phyloP scores from a whole-genome alignment of 176 grass and related monocot species.

The Rhynchospora pubera region DNA sequence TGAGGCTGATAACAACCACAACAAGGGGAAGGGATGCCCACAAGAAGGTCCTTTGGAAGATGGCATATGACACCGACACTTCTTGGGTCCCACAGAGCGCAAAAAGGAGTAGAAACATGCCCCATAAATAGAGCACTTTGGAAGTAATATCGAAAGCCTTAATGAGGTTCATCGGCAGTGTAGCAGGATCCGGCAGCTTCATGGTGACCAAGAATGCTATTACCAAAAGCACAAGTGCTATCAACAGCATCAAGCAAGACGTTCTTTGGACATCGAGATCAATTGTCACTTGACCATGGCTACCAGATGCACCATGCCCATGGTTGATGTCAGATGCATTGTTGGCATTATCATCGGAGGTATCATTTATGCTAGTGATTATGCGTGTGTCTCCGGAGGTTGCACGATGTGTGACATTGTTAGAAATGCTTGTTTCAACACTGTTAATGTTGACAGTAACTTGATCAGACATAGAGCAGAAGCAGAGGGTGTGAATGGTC shows the following conservation, averaged over 20 bases:
- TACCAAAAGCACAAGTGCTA: not conserved
- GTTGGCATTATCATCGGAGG: not conserved
- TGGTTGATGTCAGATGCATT: not conserved
- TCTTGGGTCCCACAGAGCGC: not conserved
- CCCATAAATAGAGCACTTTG: not conserved
- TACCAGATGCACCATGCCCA: not conserved
- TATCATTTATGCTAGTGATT: not conserved
- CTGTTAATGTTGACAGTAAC: not conserved
- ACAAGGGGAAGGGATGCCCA: not conserved
- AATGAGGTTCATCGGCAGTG: not conserved
- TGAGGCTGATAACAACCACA: not conserved
- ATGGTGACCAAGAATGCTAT: not conserved
- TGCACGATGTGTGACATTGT: not conserved
- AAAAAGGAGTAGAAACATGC: not conserved
- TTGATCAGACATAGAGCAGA: constrained; percentile 12
- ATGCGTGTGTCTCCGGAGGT: not conserved
- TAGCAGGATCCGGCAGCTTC: not conserved
- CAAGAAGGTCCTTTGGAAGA: not conserved
- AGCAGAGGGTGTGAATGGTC: not conserved
- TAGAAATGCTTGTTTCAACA: constrained; percentile 1
- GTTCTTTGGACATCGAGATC: not conserved
- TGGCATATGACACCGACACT: not conserved
- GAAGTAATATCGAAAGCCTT: not conserved
- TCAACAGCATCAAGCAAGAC: not conserved
- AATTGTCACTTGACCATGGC: not conserved